A percentile compares a stretch with the other conserved stretches of the same genome.
phyloP scores from a whole-genome alignment of 208 protist species.

The Trypanosoma scelopori region DNA sequence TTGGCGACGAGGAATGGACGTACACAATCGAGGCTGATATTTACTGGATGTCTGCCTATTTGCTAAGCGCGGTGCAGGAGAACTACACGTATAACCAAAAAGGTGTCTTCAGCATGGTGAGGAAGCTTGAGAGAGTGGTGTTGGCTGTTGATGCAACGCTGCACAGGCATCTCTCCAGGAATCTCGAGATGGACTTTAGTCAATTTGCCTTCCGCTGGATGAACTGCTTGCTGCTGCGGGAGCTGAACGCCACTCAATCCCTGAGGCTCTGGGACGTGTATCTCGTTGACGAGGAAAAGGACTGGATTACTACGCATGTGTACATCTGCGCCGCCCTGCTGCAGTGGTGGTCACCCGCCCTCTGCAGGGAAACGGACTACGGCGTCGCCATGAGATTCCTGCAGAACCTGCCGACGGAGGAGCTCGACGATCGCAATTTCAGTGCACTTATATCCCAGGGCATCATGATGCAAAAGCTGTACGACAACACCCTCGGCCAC shows the following conservation, averaged over 20 bases:
- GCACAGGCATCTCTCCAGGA: conserved; percentile 49
- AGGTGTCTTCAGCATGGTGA: conserved; percentile 88
- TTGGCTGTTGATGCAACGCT: conserved; percentile 55
- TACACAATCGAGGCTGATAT: conserved; percentile 87
- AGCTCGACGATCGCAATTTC: conserved; percentile 47
- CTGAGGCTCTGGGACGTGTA: conserved; percentile 90
- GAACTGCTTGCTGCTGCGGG: conserved; percentile 91
- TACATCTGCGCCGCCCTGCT: conserved; percentile 91
- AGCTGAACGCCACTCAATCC: conserved; percentile 73
- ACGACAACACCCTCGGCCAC: conserved; percentile 41
- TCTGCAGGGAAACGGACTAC: conserved; percentile 63
- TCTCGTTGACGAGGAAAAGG: conserved; percentile 70
- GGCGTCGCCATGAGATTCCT: conserved; percentile 62
- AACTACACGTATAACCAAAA: conserved; percentile 90
- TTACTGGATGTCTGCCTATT: conserved; percentile 87
- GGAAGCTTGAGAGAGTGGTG: conserved; percentile 74
- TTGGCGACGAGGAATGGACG: conserved; percentile 54
- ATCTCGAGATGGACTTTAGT: conserved; percentile 61
- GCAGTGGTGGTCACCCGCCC: conserved; percentile 48
- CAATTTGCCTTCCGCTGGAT: conserved; percentile 93
- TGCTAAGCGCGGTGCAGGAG: conserved; percentile 89
- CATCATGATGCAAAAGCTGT: conserved; percentile 69
- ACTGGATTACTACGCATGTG: conserved; percentile 75
- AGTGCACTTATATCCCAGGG: conserved; percentile 65
- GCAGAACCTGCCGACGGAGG: conserved; percentile 66